These are phyloP conservation scores for Starmerella bombi DNA, from an alignment of 805 yeast genomes.

Conservation along the genomic window DNA sequence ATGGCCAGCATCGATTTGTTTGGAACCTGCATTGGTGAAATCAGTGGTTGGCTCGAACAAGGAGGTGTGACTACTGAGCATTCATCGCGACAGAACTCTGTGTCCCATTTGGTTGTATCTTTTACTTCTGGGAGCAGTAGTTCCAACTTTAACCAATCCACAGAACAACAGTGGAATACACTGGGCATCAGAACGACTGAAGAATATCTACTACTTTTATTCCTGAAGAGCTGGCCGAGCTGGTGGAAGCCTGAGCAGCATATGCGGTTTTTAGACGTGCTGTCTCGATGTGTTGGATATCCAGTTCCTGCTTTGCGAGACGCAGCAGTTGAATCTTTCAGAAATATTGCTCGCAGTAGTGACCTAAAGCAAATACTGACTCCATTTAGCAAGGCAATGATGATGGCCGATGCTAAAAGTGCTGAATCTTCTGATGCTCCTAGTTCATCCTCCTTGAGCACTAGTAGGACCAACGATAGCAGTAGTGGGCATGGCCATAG, in stretches of 20 bases:
- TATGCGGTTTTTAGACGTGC: constrained; percentile 54
- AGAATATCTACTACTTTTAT: constrained; percentile 11
- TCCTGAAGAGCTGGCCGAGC: constrained; percentile 62
- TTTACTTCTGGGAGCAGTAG: constrained; percentile 10
- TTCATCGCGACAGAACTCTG: constrained; percentile 19
- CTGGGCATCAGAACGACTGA: constrained; percentile 14
- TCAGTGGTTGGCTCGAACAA: constrained; percentile 16
- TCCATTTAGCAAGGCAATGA: constrained; percentile 15
- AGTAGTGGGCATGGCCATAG: constrained; percentile 8
- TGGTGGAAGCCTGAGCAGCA: constrained; percentile 39
- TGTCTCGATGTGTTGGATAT: constrained; percentile 36
- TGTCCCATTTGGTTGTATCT: constrained; percentile 17
- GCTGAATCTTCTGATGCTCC: constrained; percentile 6
- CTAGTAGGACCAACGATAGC: neutral
- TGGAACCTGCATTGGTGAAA: constrained; percentile 20
- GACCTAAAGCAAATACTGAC: constrained; percentile 11
- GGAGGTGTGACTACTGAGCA: constrained; percentile 8
- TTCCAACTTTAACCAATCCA: neutral
- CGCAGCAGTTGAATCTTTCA: constrained; percentile 12
- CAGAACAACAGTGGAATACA: neutral
- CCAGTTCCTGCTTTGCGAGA: constrained; percentile 1
- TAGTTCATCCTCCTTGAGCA: neutral
- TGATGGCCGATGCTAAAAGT: constrained; percentile 9
- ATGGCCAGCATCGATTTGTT: constrained; percentile 21
- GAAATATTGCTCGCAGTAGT: constrained; percentile 6